These are phyloP conservation scores for Colletotrichum sojae DNA, from an alignment of 2,329 filamentous ascomycete species.

Conservation along the genomic window DNA sequence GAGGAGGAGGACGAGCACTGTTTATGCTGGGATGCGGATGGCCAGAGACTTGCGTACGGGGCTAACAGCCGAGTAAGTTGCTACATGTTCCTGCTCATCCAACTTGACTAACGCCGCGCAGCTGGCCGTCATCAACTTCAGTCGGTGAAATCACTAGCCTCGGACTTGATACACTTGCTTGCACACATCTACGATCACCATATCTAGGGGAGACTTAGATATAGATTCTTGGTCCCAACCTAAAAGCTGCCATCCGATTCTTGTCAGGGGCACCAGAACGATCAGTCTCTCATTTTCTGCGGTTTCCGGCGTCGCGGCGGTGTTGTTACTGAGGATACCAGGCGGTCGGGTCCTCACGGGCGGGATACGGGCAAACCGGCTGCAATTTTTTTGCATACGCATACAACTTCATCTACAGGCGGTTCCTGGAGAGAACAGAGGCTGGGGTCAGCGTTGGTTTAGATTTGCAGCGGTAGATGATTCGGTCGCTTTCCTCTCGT, in stretches of 20 bases:
- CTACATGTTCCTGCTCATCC: conserved; percentile 39
- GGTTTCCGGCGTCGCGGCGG: conserved; percentile 36
- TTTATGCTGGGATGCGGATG: conserved; percentile 73
- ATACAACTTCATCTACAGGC: conserved; percentile 33
- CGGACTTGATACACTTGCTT: background rate
- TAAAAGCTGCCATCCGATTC: background rate
- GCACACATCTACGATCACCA: background rate
- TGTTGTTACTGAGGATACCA: conserved; percentile 33
- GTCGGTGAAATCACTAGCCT: conserved; percentile 49
- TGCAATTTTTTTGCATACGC: conserved; percentile 36
- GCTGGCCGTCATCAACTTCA: conserved; percentile 68
- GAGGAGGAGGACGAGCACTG: conserved; percentile 75
- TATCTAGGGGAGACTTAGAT: background rate
- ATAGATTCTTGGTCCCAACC: background rate
- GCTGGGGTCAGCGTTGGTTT: conserved; percentile 31
- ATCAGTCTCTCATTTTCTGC: conserved; percentile 15
- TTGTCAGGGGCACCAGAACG: background rate
- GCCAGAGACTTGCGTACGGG: conserved; percentile 74
- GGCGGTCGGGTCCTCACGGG: conserved; percentile 27
- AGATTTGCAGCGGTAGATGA: conserved; percentile 24
- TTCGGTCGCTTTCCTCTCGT: conserved; percentile 26
- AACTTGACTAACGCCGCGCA: conserved; percentile 41
- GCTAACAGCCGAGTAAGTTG: conserved; percentile 72
- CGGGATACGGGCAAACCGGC: conserved; percentile 22
- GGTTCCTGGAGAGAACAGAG: conserved; percentile 32